Base-by-base conservation (phyloP, 306 rosid species). In the Cucumis cinereus region DNA sequence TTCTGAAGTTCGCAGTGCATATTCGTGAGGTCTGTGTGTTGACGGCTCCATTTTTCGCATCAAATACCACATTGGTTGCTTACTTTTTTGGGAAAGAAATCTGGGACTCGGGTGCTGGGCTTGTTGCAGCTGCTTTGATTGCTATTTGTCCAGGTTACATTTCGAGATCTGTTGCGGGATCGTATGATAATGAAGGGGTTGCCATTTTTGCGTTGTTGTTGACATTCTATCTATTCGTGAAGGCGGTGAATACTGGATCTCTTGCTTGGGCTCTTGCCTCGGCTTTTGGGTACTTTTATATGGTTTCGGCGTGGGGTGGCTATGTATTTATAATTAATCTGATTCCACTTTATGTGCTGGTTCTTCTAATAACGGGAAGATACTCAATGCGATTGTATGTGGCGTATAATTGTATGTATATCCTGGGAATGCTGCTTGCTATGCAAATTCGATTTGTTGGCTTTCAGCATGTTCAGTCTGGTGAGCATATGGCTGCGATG, bases 271-370 rank as follows among this genome's bases (percentile, higher is more conserved):
- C 99, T 1, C 36, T 92, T 79, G 98, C 81, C 10, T 90, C 99
- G 14, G 99, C 99, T 40, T 95, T 95, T 62, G 99, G 97, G 10
- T 95, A 95, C 74, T 95, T 95, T 28, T 95, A 95, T 57, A 95
- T 95, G 99, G 99, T 95, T 77, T 95, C 99, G 0, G 99, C 99
- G 2, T 95, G 99, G 99, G 99, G 99, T 73, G 99, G 99, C 72
- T 95, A 95, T 43, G 96, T 95, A 15, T 95, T 95, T 40, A 91
- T 91, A 0, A 94, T 91, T 60, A 94, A 94, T 77, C 77, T 91
- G 85, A 84, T 94, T 45, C 97, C 97, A 4, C 91, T 94, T 41
- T 94, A 94, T 72, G 98, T 95, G 75, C 52, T 95, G 83, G 98
- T 89, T 78, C 85, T 95, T 77, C 84, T 95, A 83, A 79, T 95